Percentiles rank a stretch among this genome's conserved stretches.
Conservation (phyloP, 768 basidiomycete genomes). For the Phanerodontia chrysosporium region DNA sequence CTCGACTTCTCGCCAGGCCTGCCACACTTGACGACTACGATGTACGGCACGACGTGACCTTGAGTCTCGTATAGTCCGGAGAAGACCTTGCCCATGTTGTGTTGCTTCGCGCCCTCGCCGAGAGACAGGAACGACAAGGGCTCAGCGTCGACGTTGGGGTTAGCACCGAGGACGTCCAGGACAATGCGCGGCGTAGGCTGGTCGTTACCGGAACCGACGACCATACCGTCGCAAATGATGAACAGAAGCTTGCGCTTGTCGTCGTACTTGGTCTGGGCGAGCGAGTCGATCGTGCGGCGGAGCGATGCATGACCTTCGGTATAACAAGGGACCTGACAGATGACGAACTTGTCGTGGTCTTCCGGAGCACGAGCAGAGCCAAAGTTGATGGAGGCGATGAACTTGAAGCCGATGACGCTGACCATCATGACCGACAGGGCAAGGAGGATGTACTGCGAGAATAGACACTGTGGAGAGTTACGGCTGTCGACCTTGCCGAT, state of each 20-base stretch:
- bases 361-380: constrained; percentile 77
- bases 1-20: constrained; percentile 91
- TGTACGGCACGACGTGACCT: constrained; percentile 94
- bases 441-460: constrained; percentile 88
- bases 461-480: constrained; percentile 86
- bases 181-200: constrained; percentile 95
- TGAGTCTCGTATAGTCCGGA: constrained; percentile 91
- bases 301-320: constrained; percentile 91
- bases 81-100: constrained; percentile 98
- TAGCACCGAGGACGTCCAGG: constrained; percentile 92
- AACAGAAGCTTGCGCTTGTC: constrained; percentile 95
- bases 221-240: constrained; percentile 96
- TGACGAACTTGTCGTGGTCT: constrained; percentile 95
- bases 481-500: constrained; percentile 92
- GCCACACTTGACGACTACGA: constrained; percentile 90
- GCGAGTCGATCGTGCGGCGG: constrained; percentile 85
- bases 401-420: constrained; percentile 92
- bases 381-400: constrained; percentile 87
- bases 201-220: constrained; percentile 95
- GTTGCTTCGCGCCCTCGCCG: constrained; percentile 92
- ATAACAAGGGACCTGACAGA: constrained; percentile 98
- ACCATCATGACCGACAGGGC: constrained; percentile 91
- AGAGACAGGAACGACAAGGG: constrained; percentile 91
- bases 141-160: constrained; percentile 90
- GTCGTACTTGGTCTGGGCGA: constrained; percentile 93